Conservation (phyloP, 2,329 filamentous ascomycete genomes). For the Fusarium sp. region DNA sequence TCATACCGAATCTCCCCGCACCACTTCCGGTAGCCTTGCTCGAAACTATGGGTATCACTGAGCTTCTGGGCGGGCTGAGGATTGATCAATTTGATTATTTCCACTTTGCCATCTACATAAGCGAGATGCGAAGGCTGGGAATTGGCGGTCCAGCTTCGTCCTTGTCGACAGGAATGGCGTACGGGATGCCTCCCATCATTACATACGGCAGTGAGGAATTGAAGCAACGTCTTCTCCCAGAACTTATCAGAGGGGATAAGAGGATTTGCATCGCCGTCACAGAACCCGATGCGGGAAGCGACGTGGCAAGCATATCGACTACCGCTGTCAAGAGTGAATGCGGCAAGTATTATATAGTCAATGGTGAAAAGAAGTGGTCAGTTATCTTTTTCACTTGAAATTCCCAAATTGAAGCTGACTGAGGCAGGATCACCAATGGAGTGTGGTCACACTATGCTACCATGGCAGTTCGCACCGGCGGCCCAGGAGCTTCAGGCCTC, state of each 20-base stretch:
- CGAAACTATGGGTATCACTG: neutral
- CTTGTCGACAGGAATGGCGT: neutral
- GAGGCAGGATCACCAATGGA: slow-evolving; percentile 75
- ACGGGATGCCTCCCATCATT: neutral
- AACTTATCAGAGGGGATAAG: slow-evolving; percentile 76
- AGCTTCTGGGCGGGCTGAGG: slow-evolving; percentile 75
- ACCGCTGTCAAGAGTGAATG: slow-evolving; percentile 75
- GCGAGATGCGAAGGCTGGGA: slow-evolving; percentile 80
- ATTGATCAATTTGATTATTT: slow-evolving; percentile 84
- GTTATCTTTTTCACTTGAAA: too few relatives aligned
- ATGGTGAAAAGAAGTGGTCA: slow-evolving; percentile 71
- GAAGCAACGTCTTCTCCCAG: slow-evolving; percentile 77
- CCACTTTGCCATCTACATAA: slow-evolving; percentile 78
- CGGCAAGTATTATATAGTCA: slow-evolving; percentile 62
- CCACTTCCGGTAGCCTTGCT: slow-evolving; percentile 68
- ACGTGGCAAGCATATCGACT: slow-evolving; percentile 81
- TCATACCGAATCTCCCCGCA: slow-evolving; percentile 75
- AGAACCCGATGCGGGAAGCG: slow-evolving; percentile 81
- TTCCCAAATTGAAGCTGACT: too few relatives aligned
- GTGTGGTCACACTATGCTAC: slow-evolving; percentile 78
- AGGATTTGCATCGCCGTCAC: slow-evolving; percentile 84
- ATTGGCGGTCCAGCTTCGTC: slow-evolving; percentile 73
- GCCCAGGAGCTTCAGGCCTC: slow-evolving; percentile 73
- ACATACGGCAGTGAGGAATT: neutral
- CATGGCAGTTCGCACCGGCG: slow-evolving; percentile 83